Percentiles rank a stretch among this genome's conserved stretches.
Evolutionary conservation across 75 land plant genomes (phyloP).

Genomic region (Pinus albicaulis): DNA sequence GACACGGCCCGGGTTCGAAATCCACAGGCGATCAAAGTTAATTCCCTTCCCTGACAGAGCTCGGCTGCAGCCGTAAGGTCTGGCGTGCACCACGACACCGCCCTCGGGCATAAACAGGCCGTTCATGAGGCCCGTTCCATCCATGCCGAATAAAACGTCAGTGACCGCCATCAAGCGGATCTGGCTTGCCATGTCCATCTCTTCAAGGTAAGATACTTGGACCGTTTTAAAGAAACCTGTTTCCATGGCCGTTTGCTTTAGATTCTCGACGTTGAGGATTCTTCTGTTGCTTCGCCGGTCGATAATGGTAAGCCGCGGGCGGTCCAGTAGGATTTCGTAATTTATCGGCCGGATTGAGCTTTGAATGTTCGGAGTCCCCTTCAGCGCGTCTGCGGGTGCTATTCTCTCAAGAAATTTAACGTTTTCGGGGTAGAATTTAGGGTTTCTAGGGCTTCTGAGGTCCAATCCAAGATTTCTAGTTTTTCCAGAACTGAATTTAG

Average conservation of each 20-base stretch:
- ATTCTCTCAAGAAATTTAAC: neutral
- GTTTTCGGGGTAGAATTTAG: too few species aligned
- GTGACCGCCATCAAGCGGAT: neutral
- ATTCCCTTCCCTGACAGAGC: conserved; percentile 3
- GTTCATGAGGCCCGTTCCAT: conserved; percentile 14
- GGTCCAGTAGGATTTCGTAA: neutral
- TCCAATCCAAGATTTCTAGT: too few species aligned
- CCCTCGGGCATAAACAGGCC: conserved; percentile 11
- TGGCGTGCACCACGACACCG: conserved; percentile 7
- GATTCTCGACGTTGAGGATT: conserved; percentile 1
- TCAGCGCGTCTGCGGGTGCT: neutral
- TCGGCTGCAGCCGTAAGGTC: conserved; percentile 9
- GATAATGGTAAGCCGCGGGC: conserved; percentile 7
- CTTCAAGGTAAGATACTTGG: conserved; percentile 2
- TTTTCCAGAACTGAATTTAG: too few species aligned
- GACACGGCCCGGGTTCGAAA: conserved; percentile 8
- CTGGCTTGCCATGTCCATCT: neutral
- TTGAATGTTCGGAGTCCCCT: neutral
- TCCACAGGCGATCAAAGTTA: conserved; percentile 7
- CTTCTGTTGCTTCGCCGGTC: neutral
- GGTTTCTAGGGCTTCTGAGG: too few species aligned
- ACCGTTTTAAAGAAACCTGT: neutral
- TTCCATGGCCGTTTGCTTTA: neutral
- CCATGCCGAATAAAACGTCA: conserved; percentile 10
- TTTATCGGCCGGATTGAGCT: conserved; percentile 2